Evolutionary conservation across 2,329 filamentous ascomycete genomes (phyloP).

Genomic region (Rutstroemia sydowiana): DNA sequence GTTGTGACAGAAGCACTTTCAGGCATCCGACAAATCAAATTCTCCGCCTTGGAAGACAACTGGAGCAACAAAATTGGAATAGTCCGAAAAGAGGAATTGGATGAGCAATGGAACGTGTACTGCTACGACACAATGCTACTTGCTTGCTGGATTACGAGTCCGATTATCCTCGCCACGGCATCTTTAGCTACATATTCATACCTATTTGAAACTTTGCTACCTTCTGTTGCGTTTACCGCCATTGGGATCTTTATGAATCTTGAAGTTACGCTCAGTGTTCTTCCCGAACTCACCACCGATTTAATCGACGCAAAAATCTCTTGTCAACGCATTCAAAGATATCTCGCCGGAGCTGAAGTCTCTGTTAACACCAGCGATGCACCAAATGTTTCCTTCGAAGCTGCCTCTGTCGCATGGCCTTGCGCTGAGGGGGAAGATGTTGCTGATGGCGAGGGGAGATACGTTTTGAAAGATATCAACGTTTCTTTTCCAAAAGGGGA

Average conservation of each 20-base stretch:
- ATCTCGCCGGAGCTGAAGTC: slow-evolving; percentile 61
- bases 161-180: slow-evolving; percentile 64
- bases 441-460: slow-evolving; percentile 49
- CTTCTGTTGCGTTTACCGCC: slow-evolving; percentile 73
- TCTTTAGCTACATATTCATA: slow-evolving; percentile 63
- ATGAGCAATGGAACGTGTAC: slow-evolving; percentile 60
- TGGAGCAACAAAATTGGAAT: slow-evolving; percentile 66
- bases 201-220: slow-evolving; percentile 53
- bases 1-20: slow-evolving; percentile 70
- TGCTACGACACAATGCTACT: slow-evolving; percentile 23
- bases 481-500: slow-evolving; percentile 61
- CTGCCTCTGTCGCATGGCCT: slow-evolving; percentile 68
- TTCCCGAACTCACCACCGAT: slow-evolving; percentile 68
- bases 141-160: slow-evolving; percentile 64
- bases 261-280: slow-evolving; percentile 60
- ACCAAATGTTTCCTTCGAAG: slow-evolving; percentile 55
- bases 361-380: slow-evolving; percentile 44
- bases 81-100: slow-evolving; percentile 59
- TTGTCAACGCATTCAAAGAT: slow-evolving; percentile 62
- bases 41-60: slow-evolving; percentile 65
- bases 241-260: slow-evolving; percentile 68
- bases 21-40: slow-evolving; percentile 80
- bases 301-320: slow-evolving; percentile 68
- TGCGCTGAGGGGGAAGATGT: slow-evolving; percentile 54
- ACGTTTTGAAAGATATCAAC: slow-evolving; percentile 57